Evolutionary conservation across 176 grass and related monocot genomes (phyloP).

Genomic region (Cenchrus purpureus): DNA sequence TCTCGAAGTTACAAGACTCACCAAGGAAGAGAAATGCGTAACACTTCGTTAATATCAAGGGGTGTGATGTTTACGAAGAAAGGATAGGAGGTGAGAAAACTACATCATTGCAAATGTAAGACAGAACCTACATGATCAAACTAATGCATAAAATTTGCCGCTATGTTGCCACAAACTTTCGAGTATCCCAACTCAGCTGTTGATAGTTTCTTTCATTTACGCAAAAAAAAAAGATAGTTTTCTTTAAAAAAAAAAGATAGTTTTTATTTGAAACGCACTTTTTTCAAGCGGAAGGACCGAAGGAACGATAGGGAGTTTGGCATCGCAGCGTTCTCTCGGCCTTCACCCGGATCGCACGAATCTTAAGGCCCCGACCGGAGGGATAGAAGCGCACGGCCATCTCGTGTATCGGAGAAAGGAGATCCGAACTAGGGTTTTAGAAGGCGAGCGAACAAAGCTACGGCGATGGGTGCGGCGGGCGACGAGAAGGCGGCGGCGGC

Average conservation of each 20-base stretch:
- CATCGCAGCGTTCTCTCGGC: neutral
- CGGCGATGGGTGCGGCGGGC: constrained; percentile 37
- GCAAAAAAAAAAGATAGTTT: too few species aligned
- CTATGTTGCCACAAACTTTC: neutral
- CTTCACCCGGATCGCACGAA: neutral
- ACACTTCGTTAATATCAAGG: neutral
- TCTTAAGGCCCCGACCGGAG: neutral
- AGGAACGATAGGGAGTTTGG: too few species aligned
- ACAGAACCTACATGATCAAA: neutral
- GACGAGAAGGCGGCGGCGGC: constrained; percentile 52
- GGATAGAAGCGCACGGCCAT: neutral
- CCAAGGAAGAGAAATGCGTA: neutral
- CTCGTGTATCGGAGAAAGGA: neutral
- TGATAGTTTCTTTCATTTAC: neutral
- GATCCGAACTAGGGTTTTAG: constrained; percentile 57
- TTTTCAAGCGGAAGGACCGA: neutral
- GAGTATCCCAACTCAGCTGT: neutral
- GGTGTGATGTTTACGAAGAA: neutral
- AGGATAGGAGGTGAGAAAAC: neutral
- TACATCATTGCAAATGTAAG: neutral
- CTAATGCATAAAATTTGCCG: neutral
- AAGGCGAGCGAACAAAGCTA: neutral
- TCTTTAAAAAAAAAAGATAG: neutral
- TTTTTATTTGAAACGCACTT: neutral
- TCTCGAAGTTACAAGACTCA: neutral